Base-by-base conservation (phyloP, 1,284 basidiomycete genomes). In the Meira nashicola region DNA sequence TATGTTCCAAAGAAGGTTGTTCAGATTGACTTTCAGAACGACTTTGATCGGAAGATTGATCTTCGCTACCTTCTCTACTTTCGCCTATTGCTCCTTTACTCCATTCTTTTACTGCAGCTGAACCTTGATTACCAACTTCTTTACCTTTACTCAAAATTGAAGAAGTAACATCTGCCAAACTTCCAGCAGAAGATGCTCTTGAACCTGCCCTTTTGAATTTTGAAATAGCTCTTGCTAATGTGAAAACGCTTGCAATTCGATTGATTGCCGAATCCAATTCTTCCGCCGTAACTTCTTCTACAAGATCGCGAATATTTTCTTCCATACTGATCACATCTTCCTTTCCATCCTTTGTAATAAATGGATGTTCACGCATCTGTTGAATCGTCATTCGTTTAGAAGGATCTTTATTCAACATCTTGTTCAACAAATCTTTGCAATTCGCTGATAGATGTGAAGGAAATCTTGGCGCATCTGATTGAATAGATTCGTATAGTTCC, bases 401-500 rank as follows among this genome's bases (percentile, higher is more conserved):
- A 7, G 67, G 67, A 58, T 73, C 60, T 54, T 78, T 78, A 51
- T 56, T 48, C n/a, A 78, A 63, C 55, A 78, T 66, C 39, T 58
- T 54, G 9, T 62, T 39, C 10, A 78, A 59, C 43, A 78, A 48
- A 40, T 76, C 64, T 12, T 53, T 50, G 49, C 65, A 61, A 4
- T 64, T 59, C 2, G 51, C 25, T 1, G 70, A 73, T 21, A 76
- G 64, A 40, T 67, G 63, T 7, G 52, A 54, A 4, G 69, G 71
- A 41, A 70, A 71, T 12, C 60, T 65, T 49, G 71, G 71, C 21
- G 72, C 68, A 39, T 81, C 73, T 38, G 79, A 76, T 54, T 78
- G 76, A 60, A 85, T 83, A 14, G 79, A 65, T 2, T 81, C 72
- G 66, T 82, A 83, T 46, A 85, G 76, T 28, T 82, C 82, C 38